A percentile compares a stretch with the other conserved stretches of the same genome.
phyloP scores from a whole-genome alignment of 345 rosid genomes.

The Passiflora organensis region DNA sequence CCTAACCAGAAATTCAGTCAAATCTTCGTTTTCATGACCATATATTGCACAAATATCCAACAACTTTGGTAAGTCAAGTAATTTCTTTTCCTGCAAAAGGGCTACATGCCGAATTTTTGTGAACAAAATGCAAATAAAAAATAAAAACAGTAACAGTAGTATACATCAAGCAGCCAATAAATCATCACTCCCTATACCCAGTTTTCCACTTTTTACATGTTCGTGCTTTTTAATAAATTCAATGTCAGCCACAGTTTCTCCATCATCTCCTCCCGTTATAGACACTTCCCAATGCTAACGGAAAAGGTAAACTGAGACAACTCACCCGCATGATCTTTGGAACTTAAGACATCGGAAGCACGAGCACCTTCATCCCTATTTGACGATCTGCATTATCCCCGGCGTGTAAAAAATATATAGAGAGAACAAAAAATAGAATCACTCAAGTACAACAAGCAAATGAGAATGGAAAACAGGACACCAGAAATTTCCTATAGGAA shows the following conservation, averaged over 20 bases:
- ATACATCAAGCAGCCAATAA: no score
- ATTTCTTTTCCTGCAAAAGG: slow-evolving; percentile 84
- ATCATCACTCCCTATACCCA: no score
- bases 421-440: background rate
- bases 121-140: slow-evolving; percentile 29
- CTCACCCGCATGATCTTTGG: slow-evolving; percentile 77
- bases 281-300: no score
- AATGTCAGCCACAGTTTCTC: no score
- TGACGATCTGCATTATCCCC: slow-evolving; percentile 62
- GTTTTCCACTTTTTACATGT: no score
- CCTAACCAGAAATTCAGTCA: slow-evolving; percentile 70
- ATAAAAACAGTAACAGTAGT: background rate
- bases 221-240: no score
- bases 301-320: background rate
- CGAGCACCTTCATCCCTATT: slow-evolving; percentile 80
- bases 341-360: slow-evolving; percentile 59
- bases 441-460: background rate
- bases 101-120: slow-evolving; percentile 49
- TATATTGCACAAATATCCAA: slow-evolving; percentile 87
- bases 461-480: no score
- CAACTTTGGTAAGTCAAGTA: slow-evolving; percentile 89
- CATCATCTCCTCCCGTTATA: no score
- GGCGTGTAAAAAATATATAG: no score
- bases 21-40: slow-evolving; percentile 86
- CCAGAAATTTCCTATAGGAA: background rate